Conservation (phyloP, 1,139 yeast species). For the Taphrina communis region DNA sequence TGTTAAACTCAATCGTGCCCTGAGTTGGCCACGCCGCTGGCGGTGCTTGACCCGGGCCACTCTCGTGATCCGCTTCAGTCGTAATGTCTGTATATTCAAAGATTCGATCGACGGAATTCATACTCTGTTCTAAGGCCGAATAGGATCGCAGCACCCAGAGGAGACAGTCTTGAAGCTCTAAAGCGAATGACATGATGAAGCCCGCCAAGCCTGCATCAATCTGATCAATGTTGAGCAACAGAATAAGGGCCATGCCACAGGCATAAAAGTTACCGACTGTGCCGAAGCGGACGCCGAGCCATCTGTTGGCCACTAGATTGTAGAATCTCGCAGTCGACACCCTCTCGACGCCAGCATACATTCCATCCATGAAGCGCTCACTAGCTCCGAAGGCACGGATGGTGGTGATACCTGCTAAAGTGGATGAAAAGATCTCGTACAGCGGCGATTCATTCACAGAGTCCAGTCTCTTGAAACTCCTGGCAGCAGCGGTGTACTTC, state of each 20-base stretch:
- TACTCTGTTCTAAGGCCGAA: constrained; percentile 87
- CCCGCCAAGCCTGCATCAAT: constrained; percentile 97
- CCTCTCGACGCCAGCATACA: constrained; percentile 75
- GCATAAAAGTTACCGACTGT: constrained; percentile 82
- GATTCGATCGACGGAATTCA: constrained; percentile 94
- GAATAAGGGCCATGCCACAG: constrained; percentile 80
- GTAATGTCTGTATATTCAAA: constrained; percentile 73
- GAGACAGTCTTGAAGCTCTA: constrained; percentile 85
- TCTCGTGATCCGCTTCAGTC: constrained; percentile 77
- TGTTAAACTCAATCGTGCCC: constrained; percentile 77
- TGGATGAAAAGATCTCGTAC: constrained; percentile 94
- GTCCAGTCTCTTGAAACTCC: constrained; percentile 90
- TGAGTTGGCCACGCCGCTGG: constrained; percentile 77
- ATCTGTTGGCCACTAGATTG: constrained; percentile 93
- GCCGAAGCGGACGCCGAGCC: constrained; percentile 88
- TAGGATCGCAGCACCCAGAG: constrained; percentile 92
- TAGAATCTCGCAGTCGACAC: constrained; percentile 91
- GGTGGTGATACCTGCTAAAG: constrained; percentile 88
- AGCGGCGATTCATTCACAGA: constrained; percentile 91
- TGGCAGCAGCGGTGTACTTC: constrained; percentile 77
- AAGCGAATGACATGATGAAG: constrained; percentile 87
- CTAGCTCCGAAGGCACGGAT: constrained; percentile 97
- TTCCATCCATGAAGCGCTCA: constrained; percentile 79
- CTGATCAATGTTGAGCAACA: constrained; percentile 65
- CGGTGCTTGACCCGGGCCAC: constrained; percentile 71